Evolutionary conservation across 495 filamentous ascomycete species (phyloP).

Genomic region (Penicillium antarcticum): DNA sequence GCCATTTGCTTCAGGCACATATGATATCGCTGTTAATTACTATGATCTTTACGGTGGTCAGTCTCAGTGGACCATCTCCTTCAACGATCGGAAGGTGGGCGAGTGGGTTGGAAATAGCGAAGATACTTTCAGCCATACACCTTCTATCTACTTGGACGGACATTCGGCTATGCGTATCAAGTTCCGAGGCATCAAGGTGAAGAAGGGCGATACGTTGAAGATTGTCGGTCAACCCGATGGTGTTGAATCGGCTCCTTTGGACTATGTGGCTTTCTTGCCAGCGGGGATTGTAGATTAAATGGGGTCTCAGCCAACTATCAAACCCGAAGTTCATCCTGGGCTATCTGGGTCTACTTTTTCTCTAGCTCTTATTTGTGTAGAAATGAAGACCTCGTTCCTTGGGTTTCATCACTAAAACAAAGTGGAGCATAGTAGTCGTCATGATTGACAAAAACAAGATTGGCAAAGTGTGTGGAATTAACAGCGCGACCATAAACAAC

Average conservation of each 20-base stretch:
- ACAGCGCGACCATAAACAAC: too few relatives aligned
- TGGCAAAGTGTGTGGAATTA: too few relatives aligned
- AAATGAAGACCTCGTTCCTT: too few relatives aligned
- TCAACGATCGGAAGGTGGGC: conserved; percentile 51
- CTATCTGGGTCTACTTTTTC: too few relatives aligned
- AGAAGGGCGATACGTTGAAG: conserved; percentile 54
- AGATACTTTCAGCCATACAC: conserved; percentile 52
- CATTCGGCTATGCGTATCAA: conserved; percentile 62
- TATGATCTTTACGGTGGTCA: conserved; percentile 58
- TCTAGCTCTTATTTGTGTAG: not conserved
- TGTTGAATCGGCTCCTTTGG: conserved; percentile 59
- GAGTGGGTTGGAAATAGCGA: conserved; percentile 58
- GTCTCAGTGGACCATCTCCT: conserved; percentile 48
- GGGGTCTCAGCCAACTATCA: not conserved
- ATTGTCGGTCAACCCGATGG: conserved; percentile 59
- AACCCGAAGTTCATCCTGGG: too few relatives aligned
- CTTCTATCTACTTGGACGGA: conserved; percentile 56
- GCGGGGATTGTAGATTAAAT: conserved; percentile 55
- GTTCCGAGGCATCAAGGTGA: conserved; percentile 48
- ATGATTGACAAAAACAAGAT: too few relatives aligned
- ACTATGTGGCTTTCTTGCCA: conserved; percentile 64
- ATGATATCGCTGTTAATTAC: conserved; percentile 64
- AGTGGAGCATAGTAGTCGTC: too few relatives aligned
- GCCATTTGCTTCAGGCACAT: conserved; percentile 47
- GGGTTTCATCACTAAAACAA: too few relatives aligned